Evolutionary conservation across 225 moss, liverwort and hornwort species (phyloP), one percentile per base, ranked within the genome.

Genomic region (Pleurozium schreberi): DNA sequence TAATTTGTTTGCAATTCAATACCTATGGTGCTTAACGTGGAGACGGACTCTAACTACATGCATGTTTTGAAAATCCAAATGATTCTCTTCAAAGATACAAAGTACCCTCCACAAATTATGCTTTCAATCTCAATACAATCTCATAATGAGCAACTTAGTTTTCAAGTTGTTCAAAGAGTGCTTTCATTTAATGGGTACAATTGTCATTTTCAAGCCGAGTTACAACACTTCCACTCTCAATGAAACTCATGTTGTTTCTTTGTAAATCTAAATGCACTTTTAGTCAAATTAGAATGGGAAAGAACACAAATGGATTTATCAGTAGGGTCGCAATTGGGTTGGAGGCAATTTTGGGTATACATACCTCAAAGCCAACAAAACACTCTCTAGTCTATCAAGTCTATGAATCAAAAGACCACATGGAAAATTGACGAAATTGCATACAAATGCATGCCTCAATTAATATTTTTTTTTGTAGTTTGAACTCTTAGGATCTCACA

Each of bases 331-430:
- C 26, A 70, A 26, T 42, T 42, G 5, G 5, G 5, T 42, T 68
- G 4, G 15, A 0, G 8, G 1, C 1, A 1, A 70, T 26, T 42
- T 42, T 14, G 15, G 70, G 1, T 42, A 23, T 70, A 8, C 15
- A 26, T 26, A 42, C 14, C 1, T 26, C 14, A 42, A 42, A 69
- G 40, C 23, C 40, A 40, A 23, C 12, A 68, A n/a, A 38, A 28
- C 26, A 43, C 14, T 15, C 47, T 30, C 12, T 4, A 43, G 3
- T 30, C 30, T 53, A 21, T 77, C 6, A 20, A 43, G 3, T 30
- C 30, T 53, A 21, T 77, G 3, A 20, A 27, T 53, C 8, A 53
- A 2, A 50, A 22, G 13, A 15, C 38, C 9, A 38, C 4, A 1
- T 55, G 4, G 4, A 6, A 31, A 52, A 36, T 21, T 55, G 78